A percentile compares a stretch with the other conserved stretches of the same genome.
phyloP scores from a whole-genome alignment of 129 eudicot genomes.

The Gnaphalium uliginosum region DNA sequence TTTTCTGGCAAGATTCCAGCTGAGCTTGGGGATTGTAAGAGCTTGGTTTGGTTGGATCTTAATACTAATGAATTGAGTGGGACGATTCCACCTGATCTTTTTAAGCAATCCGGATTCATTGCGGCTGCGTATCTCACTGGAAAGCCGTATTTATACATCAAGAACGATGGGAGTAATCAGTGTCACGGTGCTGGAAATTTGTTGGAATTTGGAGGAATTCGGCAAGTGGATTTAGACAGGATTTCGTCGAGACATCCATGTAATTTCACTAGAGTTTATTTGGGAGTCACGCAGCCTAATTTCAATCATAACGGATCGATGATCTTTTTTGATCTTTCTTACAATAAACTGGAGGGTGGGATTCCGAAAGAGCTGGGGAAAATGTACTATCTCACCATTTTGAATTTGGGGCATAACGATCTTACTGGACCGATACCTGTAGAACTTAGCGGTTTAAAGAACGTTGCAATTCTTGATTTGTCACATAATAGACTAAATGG shows the following conservation, averaged over 20 bases:
- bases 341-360: conserved; percentile 71
- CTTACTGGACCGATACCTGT: conserved; percentile 84
- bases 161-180: conserved; percentile 77
- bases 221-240: conserved; percentile 62
- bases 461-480: conserved; percentile 73
- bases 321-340: conserved; percentile 86
- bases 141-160: conserved; percentile 72
- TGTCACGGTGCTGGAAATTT: conserved; percentile 97
- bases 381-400: conserved; percentile 66
- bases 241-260: conserved; percentile 72
- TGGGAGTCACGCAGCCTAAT: conserved; percentile 72
- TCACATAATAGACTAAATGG: conserved; percentile 77
- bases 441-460: conserved; percentile 70
- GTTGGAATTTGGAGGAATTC: conserved; percentile 85
- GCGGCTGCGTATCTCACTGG: conserved; percentile 62
- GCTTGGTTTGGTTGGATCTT: conserved; percentile 92
- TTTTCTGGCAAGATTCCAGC: conserved; percentile 68
- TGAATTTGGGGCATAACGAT: conserved; percentile 79
- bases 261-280: conserved; percentile 67
- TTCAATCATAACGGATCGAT: conserved; percentile 92
- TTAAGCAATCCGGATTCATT: conserved; percentile 82
- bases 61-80: conserved; percentile 75
- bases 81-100: conserved; percentile 68
- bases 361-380: conserved; percentile 91
- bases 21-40: conserved; percentile 82